Evolutionary conservation across 768 basidiomycete species (phyloP).

Genomic region (Kwoniella dendrophila): DNA sequence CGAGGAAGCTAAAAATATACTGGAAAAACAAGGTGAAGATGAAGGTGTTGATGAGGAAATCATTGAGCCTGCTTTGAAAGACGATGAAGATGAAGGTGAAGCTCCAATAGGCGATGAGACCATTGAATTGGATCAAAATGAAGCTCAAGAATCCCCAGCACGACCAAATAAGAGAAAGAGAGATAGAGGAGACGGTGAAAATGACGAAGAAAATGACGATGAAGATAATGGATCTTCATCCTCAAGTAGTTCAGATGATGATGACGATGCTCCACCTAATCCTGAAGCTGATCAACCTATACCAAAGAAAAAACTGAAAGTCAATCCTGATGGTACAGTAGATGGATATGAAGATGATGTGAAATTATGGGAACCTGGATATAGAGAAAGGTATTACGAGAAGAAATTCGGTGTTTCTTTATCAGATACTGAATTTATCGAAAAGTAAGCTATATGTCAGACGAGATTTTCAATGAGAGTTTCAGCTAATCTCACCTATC

Average conservation of each 20-base stretch:
- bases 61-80: conserved; percentile 12
- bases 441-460: conserved; percentile 63
- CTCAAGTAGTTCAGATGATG: conserved; percentile 28
- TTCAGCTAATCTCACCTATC: conserved; percentile 5
- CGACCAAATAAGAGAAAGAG: conserved; percentile 54
- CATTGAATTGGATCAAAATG: conserved; percentile 23
- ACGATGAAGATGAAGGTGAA: conserved; percentile 34
- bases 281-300: conserved; percentile 54
- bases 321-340: conserved; percentile 88
- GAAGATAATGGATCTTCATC: conserved; percentile 27
- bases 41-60: conserved; percentile 31
- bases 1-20: conserved; percentile 31
- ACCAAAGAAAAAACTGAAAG: conserved; percentile 66
- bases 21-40: conserved; percentile 42
- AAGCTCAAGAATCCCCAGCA: conserved; percentile 45
- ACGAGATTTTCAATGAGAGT: too few relatives aligned
- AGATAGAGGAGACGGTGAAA: conserved; percentile 34
- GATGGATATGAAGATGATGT: conserved; percentile 86
- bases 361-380: conserved; percentile 93
- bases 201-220: conserved; percentile 36
- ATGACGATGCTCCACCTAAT: conserved; percentile 49
- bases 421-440: conserved; percentile 71
- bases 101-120: conserved; percentile 25
- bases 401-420: conserved; percentile 83
- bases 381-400: conserved; percentile 89